Percentiles rank a stretch among this genome's conserved stretches.
Conservation (phyloP, 2,329 filamentous ascomycete genomes). For the Fusarium verrucosum region DNA sequence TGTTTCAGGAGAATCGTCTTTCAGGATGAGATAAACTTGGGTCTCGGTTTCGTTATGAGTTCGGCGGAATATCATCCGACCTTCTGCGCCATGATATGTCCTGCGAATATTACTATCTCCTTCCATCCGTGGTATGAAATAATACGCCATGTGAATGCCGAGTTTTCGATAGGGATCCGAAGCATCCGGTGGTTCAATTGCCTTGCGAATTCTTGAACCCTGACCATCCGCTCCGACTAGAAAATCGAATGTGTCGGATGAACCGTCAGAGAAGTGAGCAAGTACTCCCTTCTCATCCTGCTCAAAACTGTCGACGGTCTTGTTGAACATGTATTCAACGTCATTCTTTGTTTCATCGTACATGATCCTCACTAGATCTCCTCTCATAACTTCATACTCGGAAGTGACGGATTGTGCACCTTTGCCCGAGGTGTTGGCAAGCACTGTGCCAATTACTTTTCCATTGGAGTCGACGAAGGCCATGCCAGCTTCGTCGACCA, state of each 20-base stretch:
- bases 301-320: slow-evolving; percentile 19
- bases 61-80: slow-evolving; percentile 29
- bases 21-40: slow-evolving; percentile 27
- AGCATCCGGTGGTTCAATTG: not conserved
- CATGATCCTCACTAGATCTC: slow-evolving; percentile 58
- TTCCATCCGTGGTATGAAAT: slow-evolving; percentile 23
- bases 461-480: slow-evolving; percentile 9
- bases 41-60: slow-evolving; percentile 30
- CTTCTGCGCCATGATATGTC: slow-evolving; percentile 7
- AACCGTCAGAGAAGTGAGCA: slow-evolving; percentile 20
- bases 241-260: slow-evolving; percentile 18
- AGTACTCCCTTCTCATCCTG: slow-evolving; percentile 22
- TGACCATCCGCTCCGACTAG: slow-evolving; percentile 29
- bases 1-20: slow-evolving; percentile 4
- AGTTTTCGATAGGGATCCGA: slow-evolving; percentile 34
- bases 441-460: slow-evolving; percentile 9
- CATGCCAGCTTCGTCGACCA: slow-evolving; percentile 21
- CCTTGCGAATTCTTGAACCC: slow-evolving; percentile 22
- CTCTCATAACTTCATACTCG: slow-evolving; percentile 66
- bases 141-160: slow-evolving; percentile 30
- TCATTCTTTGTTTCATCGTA: slow-evolving; percentile 39
- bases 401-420: slow-evolving; percentile 52
- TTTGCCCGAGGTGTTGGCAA: slow-evolving; percentile 32
- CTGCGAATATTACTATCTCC: slow-evolving; percentile 25
- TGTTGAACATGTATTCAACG: slow-evolving; percentile 11